A percentile compares a stretch with the other conserved stretches of the same genome.
These are phyloP conservation scores for Monsonia emarginata DNA, from an alignment of 441 rosid genomes.

Conservation along the genomic window DNA sequence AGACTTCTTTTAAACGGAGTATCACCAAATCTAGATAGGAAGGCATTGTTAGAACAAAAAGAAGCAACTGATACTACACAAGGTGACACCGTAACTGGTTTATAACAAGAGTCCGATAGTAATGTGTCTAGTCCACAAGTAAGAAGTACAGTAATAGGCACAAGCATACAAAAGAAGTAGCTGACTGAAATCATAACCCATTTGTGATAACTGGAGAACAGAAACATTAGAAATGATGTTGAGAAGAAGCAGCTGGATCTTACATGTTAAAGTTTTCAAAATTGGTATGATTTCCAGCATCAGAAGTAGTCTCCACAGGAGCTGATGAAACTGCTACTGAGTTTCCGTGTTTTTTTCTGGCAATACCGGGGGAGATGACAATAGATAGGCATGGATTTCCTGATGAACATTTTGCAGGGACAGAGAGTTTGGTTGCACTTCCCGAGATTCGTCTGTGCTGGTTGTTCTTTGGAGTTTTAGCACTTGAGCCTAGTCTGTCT, in stretches of 20 bases:
- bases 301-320: conserved; percentile 27
- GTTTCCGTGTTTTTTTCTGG: conserved; percentile 36
- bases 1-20: conserved; percentile 77
- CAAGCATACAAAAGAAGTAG: background rate
- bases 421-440: conserved; percentile 33
- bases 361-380: conserved; percentile 41
- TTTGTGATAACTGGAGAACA: conserved; percentile 3
- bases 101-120: background rate
- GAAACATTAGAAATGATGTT: background rate
- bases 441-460: conserved; percentile 32
- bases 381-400: conserved; percentile 37
- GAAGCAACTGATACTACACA: background rate
- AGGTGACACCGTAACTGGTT: background rate
- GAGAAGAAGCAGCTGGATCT: conserved; percentile 23
- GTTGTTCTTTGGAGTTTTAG: conserved; percentile 44
- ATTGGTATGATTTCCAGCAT: conserved; percentile 31
- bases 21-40: conserved; percentile 58
- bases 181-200: background rate
- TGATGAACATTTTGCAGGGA: conserved; percentile 38
- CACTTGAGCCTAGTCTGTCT: conserved; percentile 29
- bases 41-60: background rate
- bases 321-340: conserved; percentile 31
- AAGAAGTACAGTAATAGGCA: background rate
- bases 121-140: background rate
- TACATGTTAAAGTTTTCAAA: conserved; percentile 56